These are phyloP conservation scores for Durotheca rogersii DNA, from an alignment of 495 filamentous ascomycete genomes.

Conservation along the genomic window DNA sequence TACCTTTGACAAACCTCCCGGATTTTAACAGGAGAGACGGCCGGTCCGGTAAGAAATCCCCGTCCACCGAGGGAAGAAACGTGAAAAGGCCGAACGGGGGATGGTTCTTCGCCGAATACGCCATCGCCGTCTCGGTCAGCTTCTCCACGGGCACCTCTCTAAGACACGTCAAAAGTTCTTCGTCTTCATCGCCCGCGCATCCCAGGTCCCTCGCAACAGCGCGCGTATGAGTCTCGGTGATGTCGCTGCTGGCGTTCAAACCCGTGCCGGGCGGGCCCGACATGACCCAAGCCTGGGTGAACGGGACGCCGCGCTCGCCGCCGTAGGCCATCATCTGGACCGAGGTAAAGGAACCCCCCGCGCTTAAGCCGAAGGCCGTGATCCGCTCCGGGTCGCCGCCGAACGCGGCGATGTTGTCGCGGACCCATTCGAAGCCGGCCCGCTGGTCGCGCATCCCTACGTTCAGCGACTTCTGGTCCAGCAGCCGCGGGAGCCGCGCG, in stretches of 20 bases:
- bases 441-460: conserved; percentile 37
- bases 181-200: conserved; percentile 21
- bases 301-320: conserved; percentile 36
- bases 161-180: conserved; percentile 37
- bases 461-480: conserved; percentile 27
- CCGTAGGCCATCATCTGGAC: conserved; percentile 40
- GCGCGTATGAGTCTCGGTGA: conserved; percentile 39
- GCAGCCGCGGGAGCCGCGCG: conserved; percentile 7
- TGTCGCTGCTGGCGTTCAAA: conserved; percentile 42
- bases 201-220: conserved; percentile 32
- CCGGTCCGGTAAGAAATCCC: conserved; percentile 31
- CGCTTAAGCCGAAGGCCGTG: conserved; percentile 19
- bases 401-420: conserved; percentile 46
- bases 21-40: conserved; percentile 22
- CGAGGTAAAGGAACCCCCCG: conserved; percentile 30
- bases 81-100: conserved; percentile 27
- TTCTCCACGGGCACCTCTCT: conserved; percentile 32
- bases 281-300: conserved; percentile 42
- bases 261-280: conserved; percentile 46
- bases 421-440: conserved; percentile 36
- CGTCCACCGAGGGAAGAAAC: conserved; percentile 36
- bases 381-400: conserved; percentile 35
- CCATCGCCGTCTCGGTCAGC: conserved; percentile 33
- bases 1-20: conserved; percentile 36
- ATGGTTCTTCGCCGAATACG: conserved; percentile 27